Percentiles rank a stretch among this genome's conserved stretches.
Evolutionary conservation across 2,329 filamentous ascomycete genomes (phyloP).

Genomic region (Chrysosporium queenslandicum): DNA sequence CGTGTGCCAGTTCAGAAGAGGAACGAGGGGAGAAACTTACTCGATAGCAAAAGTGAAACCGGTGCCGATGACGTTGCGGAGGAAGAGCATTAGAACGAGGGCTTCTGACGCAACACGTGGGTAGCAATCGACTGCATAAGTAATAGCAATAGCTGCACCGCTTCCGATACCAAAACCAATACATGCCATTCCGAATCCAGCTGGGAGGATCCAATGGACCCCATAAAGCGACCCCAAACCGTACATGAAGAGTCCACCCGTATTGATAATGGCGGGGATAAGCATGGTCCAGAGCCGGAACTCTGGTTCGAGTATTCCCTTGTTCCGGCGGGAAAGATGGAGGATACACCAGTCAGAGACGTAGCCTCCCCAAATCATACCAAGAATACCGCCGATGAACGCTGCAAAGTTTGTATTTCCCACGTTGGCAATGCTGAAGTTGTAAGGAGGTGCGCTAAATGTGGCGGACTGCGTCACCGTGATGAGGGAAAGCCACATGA

Average conservation of each 20-base stretch:
- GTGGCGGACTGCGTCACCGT: conserved; percentile 27
- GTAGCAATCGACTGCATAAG: conserved; percentile 24
- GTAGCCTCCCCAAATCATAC: conserved; percentile 26
- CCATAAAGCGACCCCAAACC: conserved; percentile 24
- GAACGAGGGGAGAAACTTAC: neutral
- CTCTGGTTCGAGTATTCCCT: conserved; percentile 39
- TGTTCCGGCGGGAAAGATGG: conserved; percentile 28
- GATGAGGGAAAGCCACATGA: conserved; percentile 26
- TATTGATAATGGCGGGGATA: conserved; percentile 22
- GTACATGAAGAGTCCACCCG: conserved; percentile 22
- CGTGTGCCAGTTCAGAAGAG: too few relatives aligned
- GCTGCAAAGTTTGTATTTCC: conserved; percentile 24
- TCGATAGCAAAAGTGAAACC: conserved; percentile 27
- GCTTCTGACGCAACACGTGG: conserved; percentile 23
- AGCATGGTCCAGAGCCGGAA: conserved; percentile 33
- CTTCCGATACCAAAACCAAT: conserved; percentile 23
- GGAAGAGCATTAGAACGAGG: conserved; percentile 29
- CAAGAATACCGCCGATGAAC: conserved; percentile 34
- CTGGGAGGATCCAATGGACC: conserved; percentile 24
- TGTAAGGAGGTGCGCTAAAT: conserved; percentile 23
- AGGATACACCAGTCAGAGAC: conserved; percentile 33
- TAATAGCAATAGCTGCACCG: conserved; percentile 21
- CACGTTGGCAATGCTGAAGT: conserved; percentile 23
- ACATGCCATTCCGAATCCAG: conserved; percentile 24
- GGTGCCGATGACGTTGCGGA: conserved; percentile 33